Evolutionary conservation across 1,284 basidiomycete species (phyloP).

Genomic region (Ustilago tritici): DNA sequence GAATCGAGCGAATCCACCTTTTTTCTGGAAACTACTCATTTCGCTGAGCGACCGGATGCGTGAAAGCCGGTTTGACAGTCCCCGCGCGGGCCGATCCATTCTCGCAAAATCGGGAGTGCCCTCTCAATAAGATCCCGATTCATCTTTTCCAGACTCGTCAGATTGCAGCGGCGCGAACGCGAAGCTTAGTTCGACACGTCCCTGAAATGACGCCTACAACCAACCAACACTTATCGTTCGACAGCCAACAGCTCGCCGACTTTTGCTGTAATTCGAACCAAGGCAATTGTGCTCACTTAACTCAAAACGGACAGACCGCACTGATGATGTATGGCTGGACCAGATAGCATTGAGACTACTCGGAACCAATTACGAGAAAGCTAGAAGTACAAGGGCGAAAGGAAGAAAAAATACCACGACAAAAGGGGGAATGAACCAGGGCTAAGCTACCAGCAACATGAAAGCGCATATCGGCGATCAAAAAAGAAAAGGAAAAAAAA

Average conservation of each 20-base stretch:
- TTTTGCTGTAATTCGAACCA: background rate
- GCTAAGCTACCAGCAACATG: constrained; percentile 58
- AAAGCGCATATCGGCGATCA: constrained; percentile 51
- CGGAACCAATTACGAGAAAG: constrained; percentile 39
- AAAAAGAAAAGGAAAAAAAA: constrained; percentile 3
- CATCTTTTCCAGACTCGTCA: background rate
- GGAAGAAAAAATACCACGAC: constrained; percentile 41
- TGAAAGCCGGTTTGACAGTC: constrained; percentile 4
- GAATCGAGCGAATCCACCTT: background rate
- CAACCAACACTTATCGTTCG: background rate
- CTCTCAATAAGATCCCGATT: background rate
- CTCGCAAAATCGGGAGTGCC: background rate
- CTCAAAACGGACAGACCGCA: background rate
- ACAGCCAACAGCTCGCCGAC: background rate
- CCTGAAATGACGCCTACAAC: constrained; percentile 1
- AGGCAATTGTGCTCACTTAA: background rate
- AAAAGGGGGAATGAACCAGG: constrained; percentile 44
- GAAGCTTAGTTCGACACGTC: background rate
- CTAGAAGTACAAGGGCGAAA: constrained; percentile 48
- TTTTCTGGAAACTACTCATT: constrained; percentile 5
- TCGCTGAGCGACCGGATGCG: background rate
- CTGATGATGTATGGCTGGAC: constrained; percentile 7
- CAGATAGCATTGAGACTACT: constrained; percentile 42
- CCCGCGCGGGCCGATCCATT: background rate
- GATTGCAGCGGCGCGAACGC: background rate